Conservation (phyloP, 2,329 filamentous ascomycete genomes). For the Fusarium phyllophilum region DNA sequence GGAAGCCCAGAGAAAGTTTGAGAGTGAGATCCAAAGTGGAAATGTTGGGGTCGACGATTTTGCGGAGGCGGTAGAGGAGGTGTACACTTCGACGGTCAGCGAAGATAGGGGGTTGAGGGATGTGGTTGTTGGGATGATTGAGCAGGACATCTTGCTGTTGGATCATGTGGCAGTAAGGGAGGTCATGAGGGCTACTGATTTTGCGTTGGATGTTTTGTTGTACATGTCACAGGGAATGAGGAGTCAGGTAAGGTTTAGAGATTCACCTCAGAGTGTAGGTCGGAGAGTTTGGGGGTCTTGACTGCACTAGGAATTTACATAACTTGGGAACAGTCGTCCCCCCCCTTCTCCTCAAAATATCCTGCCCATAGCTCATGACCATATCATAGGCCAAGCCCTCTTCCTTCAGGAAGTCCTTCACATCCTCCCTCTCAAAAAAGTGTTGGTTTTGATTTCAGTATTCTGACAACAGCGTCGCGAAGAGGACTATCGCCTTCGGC, state of each 20-base stretch:
- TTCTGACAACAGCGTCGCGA: not conserved
- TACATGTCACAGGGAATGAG: not conserved
- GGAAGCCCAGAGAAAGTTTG: rapidly evolving
- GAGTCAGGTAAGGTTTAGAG: not conserved
- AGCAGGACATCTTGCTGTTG: not conserved
- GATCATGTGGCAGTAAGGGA: not conserved
- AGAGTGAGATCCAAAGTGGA: not conserved
- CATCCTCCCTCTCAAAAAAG: not conserved
- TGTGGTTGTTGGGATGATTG: not conserved
- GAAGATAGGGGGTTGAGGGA: not conserved
- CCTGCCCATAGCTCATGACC: not conserved
- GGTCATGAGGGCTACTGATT: not conserved
- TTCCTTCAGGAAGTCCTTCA: not conserved
- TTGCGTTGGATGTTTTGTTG: not conserved
- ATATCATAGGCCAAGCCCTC: not conserved
- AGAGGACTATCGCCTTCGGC: not conserved
- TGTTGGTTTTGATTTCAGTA: not conserved
- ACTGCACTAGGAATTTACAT: not conserved
- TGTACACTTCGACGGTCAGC: not conserved
- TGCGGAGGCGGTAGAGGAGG: not conserved
- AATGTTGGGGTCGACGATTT: not conserved
- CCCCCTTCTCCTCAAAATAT: too few relatives aligned
- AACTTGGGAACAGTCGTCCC: rapidly evolving
- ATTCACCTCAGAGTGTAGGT: not conserved
- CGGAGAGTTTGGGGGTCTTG: not conserved